Evolutionary conservation across 1,284 basidiomycete species (phyloP).

Genomic region (Boletus sp.): DNA sequence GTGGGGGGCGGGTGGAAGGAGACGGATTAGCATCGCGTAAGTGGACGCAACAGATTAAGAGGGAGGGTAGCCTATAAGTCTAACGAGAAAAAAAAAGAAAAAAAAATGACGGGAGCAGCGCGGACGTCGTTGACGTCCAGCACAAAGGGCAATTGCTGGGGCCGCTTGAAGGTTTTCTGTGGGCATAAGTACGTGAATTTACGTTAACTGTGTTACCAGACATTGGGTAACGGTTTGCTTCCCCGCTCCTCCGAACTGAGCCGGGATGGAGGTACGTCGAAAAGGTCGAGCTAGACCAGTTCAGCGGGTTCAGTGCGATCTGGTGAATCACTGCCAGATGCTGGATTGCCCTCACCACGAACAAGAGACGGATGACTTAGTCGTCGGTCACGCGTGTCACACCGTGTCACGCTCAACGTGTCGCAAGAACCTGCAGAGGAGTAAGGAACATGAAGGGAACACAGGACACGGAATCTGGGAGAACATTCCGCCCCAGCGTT

Average conservation of each 20-base stretch:
- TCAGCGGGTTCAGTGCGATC: no score
- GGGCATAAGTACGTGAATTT: constrained; percentile 32
- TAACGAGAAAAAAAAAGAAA: constrained; percentile 11
- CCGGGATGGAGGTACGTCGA: background rate
- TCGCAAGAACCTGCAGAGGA: no score
- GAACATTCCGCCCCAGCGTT: constrained; percentile 4
- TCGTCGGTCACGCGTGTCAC: no score
- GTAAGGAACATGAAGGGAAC: background rate
- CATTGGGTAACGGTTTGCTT: constrained; percentile 1
- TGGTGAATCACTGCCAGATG: no score
- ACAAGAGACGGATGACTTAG: no score
- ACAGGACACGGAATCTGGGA: constrained; percentile 15
- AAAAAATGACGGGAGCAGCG: constrained; percentile 1
- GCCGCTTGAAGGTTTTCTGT: constrained; percentile 29
- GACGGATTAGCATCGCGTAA: constrained; percentile 60
- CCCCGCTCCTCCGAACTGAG: constrained; percentile 10
- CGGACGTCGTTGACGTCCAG: constrained; percentile 30
- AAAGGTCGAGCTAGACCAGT: no score
- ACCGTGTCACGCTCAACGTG: background rate
- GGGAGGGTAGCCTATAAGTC: constrained; percentile 22
- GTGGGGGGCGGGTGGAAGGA: constrained; percentile 51
- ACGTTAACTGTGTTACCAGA: constrained; percentile 24
- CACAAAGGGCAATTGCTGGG: constrained; percentile 17
- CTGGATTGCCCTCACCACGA: no score
- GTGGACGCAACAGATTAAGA: constrained; percentile 24